phyloP scores from a whole-genome alignment of 441 rosid genomes.

The Croton setiger region DNA sequence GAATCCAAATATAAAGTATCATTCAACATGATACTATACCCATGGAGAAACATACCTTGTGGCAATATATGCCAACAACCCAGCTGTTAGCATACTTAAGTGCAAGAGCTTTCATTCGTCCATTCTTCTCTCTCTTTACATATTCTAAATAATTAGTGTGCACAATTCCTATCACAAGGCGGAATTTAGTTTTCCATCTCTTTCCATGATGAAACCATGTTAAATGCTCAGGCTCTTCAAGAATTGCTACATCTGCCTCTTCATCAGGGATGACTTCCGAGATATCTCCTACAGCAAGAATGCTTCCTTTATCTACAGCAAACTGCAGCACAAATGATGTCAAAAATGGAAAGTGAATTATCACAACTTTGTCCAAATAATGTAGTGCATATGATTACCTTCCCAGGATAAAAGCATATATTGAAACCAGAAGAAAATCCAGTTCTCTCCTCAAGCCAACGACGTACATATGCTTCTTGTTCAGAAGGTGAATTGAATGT shows the following conservation, averaged over 20 bases:
- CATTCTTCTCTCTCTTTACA: constrained; percentile 87
- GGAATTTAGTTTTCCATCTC: constrained; percentile 85
- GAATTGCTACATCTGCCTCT: constrained; percentile 87
- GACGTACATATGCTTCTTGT: constrained; percentile 66
- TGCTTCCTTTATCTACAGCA: constrained; percentile 86
- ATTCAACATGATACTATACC: not conserved
- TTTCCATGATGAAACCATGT: constrained; percentile 99
- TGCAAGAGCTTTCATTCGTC: constrained; percentile 52
- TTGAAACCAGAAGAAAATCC: constrained; percentile 44
- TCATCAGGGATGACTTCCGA: constrained; percentile 71
- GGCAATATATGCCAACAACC: constrained; percentile 91
- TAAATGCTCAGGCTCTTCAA: constrained; percentile 99
- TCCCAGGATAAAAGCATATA: constrained; percentile 76
- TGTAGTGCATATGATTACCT: constrained; percentile 39
- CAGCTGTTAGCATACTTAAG: constrained; percentile 59
- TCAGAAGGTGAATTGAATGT: constrained; percentile 65
- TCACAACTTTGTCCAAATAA: constrained; percentile 12
- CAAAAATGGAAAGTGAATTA: constrained; percentile 9
- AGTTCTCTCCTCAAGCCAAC: constrained; percentile 79
- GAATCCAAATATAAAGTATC: not conserved
- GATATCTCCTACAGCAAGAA: constrained; percentile 89
- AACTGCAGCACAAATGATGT: constrained; percentile 46
- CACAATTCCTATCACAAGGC: constrained; percentile 68
- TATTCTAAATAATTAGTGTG: constrained; percentile 97
- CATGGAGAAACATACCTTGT: constrained; percentile 55